Percentiles rank a stretch among this genome's conserved stretches.
phyloP scores from a whole-genome alignment of 1,284 basidiomycete genomes.

The Coniophora puteana region DNA sequence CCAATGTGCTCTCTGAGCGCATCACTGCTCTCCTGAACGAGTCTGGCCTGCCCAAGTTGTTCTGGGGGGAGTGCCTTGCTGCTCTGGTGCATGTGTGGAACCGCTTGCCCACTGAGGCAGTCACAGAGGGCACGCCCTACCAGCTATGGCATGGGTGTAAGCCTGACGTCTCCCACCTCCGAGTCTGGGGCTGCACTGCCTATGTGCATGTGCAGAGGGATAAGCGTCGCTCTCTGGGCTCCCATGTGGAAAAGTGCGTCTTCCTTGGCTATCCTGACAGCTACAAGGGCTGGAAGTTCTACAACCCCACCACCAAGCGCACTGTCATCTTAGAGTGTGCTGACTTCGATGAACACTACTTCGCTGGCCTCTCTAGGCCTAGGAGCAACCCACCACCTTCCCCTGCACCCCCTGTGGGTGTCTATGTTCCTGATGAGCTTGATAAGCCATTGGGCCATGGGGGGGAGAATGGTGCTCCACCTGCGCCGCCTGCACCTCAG shows the following conservation, averaged over 20 bases:
- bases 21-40: constrained; percentile 5
- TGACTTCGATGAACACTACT: constrained; percentile 29
- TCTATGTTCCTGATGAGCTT: too few relatives aligned
- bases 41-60: not conserved
- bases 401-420: too few relatives aligned
- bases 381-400: too few relatives aligned
- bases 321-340: constrained; percentile 21
- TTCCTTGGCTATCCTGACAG: constrained; percentile 32
- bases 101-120: constrained; percentile 4
- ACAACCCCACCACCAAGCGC: constrained; percentile 18
- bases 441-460: too few relatives aligned
- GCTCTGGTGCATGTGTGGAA: constrained; percentile 7
- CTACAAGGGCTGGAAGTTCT: constrained; percentile 27
- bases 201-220: constrained; percentile 31
- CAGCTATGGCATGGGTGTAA: constrained; percentile 18
- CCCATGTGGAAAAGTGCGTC: constrained; percentile 30
- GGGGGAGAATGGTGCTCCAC: too few relatives aligned
- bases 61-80: constrained; percentile 3
- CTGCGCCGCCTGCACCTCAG: too few relatives aligned
- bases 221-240: constrained; percentile 21
- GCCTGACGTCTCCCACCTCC: constrained; percentile 24
- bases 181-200: constrained; percentile 30
- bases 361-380: too few relatives aligned
- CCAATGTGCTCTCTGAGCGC: constrained; percentile 11
- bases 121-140: constrained; percentile 12